Evolutionary conservation across 345 rosid genomes (phyloP).

Genomic region (Combretum micranthum): DNA sequence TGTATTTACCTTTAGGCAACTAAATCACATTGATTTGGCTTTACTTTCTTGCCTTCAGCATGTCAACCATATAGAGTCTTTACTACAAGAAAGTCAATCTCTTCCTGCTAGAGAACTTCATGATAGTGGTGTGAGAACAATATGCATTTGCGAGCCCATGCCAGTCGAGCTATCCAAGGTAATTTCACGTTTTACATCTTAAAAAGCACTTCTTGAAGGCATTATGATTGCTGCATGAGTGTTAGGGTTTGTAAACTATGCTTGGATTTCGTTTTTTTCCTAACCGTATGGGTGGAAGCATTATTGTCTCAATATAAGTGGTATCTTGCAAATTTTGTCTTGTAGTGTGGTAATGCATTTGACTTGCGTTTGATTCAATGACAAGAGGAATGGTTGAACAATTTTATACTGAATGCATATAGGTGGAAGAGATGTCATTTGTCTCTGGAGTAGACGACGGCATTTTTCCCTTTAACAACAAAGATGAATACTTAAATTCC

Average conservation of each 20-base stretch:
- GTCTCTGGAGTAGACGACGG: too few relatives aligned
- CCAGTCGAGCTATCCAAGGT: slow-evolving; percentile 76
- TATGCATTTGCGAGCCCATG: slow-evolving; percentile 56
- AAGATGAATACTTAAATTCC: too few relatives aligned
- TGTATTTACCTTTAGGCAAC: slow-evolving; percentile 9
- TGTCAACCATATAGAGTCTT: slow-evolving; percentile 49
- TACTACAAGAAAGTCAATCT: slow-evolving; percentile 59
- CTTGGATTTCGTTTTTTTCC: background rate
- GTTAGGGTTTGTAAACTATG: slow-evolving; percentile 5
- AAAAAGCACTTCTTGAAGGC: too few relatives aligned
- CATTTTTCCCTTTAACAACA: too few relatives aligned
- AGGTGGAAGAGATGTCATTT: too few relatives aligned
- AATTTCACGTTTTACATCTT: slow-evolving; percentile 11
- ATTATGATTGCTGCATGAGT: slow-evolving; percentile 2
- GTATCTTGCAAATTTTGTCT: too few relatives aligned
- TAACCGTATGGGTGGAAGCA: too few relatives aligned
- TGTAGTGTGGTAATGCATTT: too few relatives aligned
- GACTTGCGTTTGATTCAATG: too few relatives aligned
- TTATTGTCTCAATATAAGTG: too few relatives aligned
- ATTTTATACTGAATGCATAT: too few relatives aligned
- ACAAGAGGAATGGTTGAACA: too few relatives aligned
- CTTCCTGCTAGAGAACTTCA: slow-evolving; percentile 58
- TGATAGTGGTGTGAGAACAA: slow-evolving; percentile 65
- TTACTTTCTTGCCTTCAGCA: slow-evolving; percentile 33
- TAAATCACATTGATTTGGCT: slow-evolving; percentile 6